Conservation (phyloP, 331 rosid species). For the Quercus phellos region DNA sequence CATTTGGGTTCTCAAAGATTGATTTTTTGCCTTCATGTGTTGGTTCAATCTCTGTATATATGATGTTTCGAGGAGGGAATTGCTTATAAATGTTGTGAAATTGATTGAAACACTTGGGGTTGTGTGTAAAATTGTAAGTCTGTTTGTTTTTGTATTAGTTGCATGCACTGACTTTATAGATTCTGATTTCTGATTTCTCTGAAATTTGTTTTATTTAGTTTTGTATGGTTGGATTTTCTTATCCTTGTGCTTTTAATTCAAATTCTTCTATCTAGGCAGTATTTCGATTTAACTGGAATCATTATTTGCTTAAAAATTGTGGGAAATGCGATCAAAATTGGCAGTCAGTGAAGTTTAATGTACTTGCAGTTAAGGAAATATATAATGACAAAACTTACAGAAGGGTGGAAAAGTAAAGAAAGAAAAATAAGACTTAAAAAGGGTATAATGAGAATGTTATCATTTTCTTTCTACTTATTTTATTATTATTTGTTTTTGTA, state of each 20-base stretch:
- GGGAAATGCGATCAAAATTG: background rate
- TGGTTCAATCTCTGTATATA: slow-evolving; percentile 23
- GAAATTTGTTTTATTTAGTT: background rate
- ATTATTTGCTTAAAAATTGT: background rate
- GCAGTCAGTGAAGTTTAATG: background rate
- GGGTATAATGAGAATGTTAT: too few relatives aligned
- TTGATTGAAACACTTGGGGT: background rate
- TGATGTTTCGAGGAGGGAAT: background rate
- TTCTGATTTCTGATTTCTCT: background rate
- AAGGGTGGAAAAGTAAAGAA: background rate
- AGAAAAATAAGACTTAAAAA: too few relatives aligned
- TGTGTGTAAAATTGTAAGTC: background rate
- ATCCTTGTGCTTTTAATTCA: slow-evolving; percentile 1
- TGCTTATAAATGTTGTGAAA: background rate
- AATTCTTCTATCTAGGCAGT: background rate
- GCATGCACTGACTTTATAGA: background rate
- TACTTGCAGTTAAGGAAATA: background rate
- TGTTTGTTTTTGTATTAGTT: background rate
- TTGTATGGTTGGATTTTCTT: background rate
- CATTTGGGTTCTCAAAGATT: background rate
- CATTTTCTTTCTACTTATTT: too few relatives aligned
- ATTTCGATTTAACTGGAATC: background rate
- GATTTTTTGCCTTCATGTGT: background rate
- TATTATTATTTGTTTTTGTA: too few relatives aligned
- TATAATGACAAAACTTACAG: background rate